phyloP scores from a whole-genome alignment of 2,329 filamentous ascomycete genomes.

The Amylocarpus encephaloides region DNA sequence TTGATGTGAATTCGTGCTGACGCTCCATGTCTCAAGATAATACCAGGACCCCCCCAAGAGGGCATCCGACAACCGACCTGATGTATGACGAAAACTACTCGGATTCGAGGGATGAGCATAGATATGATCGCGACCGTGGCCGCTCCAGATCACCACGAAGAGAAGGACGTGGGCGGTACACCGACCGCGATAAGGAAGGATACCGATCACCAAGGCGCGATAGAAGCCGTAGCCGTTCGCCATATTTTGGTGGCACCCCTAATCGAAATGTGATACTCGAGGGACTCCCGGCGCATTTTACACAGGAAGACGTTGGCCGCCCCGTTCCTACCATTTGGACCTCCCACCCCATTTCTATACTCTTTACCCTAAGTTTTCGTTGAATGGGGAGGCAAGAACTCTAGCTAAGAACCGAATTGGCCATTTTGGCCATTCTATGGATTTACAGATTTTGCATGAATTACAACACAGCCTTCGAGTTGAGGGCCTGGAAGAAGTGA shows the following conservation, averaged over 20 bases:
- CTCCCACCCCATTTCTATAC: constrained; percentile 14
- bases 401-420: constrained; percentile 34
- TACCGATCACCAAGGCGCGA: constrained; percentile 27
- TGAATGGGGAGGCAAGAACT: constrained; percentile 27
- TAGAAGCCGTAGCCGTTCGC: constrained; percentile 30
- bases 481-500: constrained; percentile 48
- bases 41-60: constrained; percentile 27
- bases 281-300: constrained; percentile 43
- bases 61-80: constrained; percentile 18
- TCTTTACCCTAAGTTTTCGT: constrained; percentile 32
- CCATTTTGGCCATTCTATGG: constrained; percentile 28
- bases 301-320: constrained; percentile 46
- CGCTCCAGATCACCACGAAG: constrained; percentile 34
- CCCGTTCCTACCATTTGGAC: constrained; percentile 29
- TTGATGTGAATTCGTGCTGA: constrained; percentile 29
- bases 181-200: constrained; percentile 31
- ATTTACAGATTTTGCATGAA: constrained; percentile 49
- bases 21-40: constrained; percentile 31
- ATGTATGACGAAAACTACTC: constrained; percentile 12
- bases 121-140: constrained; percentile 33
- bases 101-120: constrained; percentile 28
- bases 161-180: constrained; percentile 29
- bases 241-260: constrained; percentile 33
- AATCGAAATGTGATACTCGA: constrained; percentile 50
- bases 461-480: constrained; percentile 45